These are phyloP conservation scores for Triticum aestivum DNA, from an alignment of 176 grass and related monocot species.

Conservation along the genomic window IWGSC_CS_RefSeq_v2.1 NC_057801.1:620690896-620691395, in stretches of 20 bases:
- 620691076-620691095: conserved; percentile 51
- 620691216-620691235: conserved; percentile 27
- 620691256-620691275: conserved; percentile 3
- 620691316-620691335: neutral
- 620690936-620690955: neutral
- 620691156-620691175: conserved; percentile 33
- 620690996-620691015: conserved; percentile 32
- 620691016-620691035: conserved; percentile 46
- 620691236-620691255: conserved; percentile 38
- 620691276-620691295: conserved; percentile 21
- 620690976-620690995: conserved; percentile 16
- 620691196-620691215: conserved; percentile 39
- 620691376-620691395: neutral
- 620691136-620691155: conserved; percentile 42
- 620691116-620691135: conserved; percentile 54
- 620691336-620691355: neutral
- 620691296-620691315: neutral
- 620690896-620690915: neutral
- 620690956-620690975: neutral
- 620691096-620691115: conserved; percentile 42
- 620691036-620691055: conserved; percentile 35
- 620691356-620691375: neutral
- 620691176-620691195: conserved; percentile 35
- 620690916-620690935: neutral
- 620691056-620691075: conserved; percentile 37